Conservation (phyloP, 2,329 filamentous ascomycete genomes). For the Cladosporium sp. region DNA sequence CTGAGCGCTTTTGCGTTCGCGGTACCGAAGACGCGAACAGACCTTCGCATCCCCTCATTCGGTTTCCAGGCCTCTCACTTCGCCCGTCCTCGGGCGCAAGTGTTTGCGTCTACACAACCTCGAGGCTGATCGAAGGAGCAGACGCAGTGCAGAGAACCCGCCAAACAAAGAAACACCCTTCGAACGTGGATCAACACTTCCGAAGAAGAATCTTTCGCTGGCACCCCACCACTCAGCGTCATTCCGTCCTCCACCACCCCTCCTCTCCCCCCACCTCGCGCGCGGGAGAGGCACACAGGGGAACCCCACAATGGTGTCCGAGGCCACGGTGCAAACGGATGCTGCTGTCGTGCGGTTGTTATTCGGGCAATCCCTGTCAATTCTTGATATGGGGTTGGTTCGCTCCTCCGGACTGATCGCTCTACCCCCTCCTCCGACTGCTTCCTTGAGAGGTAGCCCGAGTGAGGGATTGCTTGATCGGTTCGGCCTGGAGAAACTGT, state of each 20-base stretch:
- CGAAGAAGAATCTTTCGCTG: not conserved
- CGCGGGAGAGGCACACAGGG: conserved; percentile 4
- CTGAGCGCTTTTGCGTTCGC: conserved; percentile 11
- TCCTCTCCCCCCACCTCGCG: conserved; percentile 3
- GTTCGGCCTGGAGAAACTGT: conserved; percentile 8
- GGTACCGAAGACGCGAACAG: conserved; percentile 12
- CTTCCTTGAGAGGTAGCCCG: not conserved
- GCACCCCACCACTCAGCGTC: conserved; percentile 11
- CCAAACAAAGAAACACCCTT: conserved; percentile 22
- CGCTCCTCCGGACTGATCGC: conserved; percentile 10
- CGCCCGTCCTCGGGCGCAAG: conserved; percentile 11
- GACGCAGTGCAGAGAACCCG: conserved; percentile 18
- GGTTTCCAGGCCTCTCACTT: conserved; percentile 22
- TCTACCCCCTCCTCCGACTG: conserved; percentile 8
- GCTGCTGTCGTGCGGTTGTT: conserved; percentile 30
- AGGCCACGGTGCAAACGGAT: conserved; percentile 22
- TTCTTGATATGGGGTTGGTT: conserved; percentile 31
- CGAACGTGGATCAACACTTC: conserved; percentile 20
- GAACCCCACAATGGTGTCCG: conserved; percentile 4
- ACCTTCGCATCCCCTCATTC: conserved; percentile 22
- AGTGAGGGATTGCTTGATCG: not conserved
- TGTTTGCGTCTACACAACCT: conserved; percentile 20
- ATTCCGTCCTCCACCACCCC: conserved; percentile 12
- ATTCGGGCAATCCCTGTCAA: conserved; percentile 31
- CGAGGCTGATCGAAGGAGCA: conserved; percentile 21